Conservation (phyloP, 2,329 filamentous ascomycete species). For the Aspergillus sp. region DNA sequence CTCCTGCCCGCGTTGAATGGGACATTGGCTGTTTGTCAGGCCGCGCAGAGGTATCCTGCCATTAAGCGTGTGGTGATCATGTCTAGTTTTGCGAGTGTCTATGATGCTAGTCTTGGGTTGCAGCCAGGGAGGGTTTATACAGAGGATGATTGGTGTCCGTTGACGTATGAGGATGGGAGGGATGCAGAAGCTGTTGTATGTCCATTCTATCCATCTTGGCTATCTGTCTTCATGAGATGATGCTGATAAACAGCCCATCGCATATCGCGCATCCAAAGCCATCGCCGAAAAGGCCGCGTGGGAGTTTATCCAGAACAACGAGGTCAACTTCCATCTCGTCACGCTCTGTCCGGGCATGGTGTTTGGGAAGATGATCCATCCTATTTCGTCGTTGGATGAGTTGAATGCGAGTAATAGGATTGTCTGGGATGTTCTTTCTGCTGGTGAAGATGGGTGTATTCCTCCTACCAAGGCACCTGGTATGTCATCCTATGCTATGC, state of each 20-base stretch:
- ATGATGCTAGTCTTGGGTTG: constrained; percentile 15
- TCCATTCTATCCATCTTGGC: neutral
- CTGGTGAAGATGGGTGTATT: constrained; percentile 13
- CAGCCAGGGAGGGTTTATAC: constrained; percentile 16
- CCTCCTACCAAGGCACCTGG: constrained; percentile 21
- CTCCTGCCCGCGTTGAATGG: constrained; percentile 24
- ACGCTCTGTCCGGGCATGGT: constrained; percentile 23
- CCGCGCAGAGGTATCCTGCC: constrained; percentile 10
- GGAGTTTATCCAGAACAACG: constrained; percentile 16
- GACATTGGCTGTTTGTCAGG: constrained; percentile 20
- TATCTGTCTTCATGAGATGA: neutral
- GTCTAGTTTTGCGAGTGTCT: constrained; percentile 21
- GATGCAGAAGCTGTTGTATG: constrained; percentile 15
- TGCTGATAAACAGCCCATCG: constrained; percentile 11
- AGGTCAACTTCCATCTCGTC: constrained; percentile 11
- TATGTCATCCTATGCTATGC: neutral
- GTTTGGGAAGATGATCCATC: constrained; percentile 21
- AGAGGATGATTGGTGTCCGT: constrained; percentile 17
- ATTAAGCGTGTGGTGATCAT: constrained; percentile 21
- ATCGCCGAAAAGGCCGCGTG: constrained; percentile 21
- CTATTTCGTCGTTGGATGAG: constrained; percentile 11
- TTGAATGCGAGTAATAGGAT: constrained; percentile 25
- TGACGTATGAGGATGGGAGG: constrained; percentile 18
- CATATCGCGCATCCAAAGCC: constrained; percentile 21
- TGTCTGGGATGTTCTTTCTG: constrained; percentile 23